These are phyloP conservation scores for Aphanomyces stellatus DNA, from an alignment of 352 stramenopile genomes.

Conservation along the genomic window DNA sequence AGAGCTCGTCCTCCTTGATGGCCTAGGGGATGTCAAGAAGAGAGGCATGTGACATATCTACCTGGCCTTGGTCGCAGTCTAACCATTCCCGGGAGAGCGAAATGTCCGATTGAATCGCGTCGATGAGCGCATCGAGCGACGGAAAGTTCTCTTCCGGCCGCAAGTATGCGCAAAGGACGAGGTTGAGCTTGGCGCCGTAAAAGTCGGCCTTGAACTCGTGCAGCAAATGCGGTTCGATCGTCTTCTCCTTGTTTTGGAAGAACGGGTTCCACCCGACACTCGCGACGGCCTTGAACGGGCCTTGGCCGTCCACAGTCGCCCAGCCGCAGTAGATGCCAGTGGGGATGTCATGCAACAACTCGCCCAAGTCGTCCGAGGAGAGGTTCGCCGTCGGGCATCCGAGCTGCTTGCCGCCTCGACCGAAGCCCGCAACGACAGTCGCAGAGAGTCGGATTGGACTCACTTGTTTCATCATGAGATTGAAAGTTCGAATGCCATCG, in stretches of 20 bases:
- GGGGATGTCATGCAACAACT: conserved; percentile 59
- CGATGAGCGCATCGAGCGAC: conserved; percentile 88
- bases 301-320: conserved; percentile 78
- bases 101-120: conserved; percentile 86
- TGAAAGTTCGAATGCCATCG: background rate
- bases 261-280: conserved; percentile 96
- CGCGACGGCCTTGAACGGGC: conserved; percentile 90
- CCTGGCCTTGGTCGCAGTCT: conserved; percentile 43
- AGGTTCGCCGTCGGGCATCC: conserved; percentile 95
- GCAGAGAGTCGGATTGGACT: conserved; percentile 71
- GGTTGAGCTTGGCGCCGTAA: conserved; percentile 90
- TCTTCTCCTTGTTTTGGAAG: conserved; percentile 95
- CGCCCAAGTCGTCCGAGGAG: conserved; percentile 72
- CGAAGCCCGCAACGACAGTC: conserved; percentile 90
- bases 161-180: conserved; percentile 89
- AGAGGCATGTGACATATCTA: background rate
- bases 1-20: background rate
- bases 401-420: conserved; percentile 92
- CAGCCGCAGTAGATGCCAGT: conserved; percentile 94
- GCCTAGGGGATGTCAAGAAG: conserved; percentile 12
- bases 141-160: conserved; percentile 92
- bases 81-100: conserved; percentile 57
- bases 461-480: background rate
- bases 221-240: conserved; percentile 94
- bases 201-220: conserved; percentile 92